A percentile compares a stretch with the other conserved stretches of the same genome.
These are phyloP conservation scores for Larix sibirica DNA, from an alignment of 83 land plant species.

Conservation along the genomic window DNA sequence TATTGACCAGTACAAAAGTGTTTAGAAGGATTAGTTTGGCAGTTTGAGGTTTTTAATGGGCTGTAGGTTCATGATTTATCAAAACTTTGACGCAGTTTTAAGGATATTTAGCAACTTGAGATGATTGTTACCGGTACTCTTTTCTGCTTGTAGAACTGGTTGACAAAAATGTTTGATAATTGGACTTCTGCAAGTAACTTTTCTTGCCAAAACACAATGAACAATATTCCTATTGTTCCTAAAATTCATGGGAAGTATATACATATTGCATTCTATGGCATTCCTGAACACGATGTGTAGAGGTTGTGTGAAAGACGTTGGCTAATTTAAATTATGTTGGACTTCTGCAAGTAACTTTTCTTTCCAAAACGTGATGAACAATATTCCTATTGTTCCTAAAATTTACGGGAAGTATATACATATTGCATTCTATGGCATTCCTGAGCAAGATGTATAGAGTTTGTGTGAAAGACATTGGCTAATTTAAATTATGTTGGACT, in stretches of 20 bases:
- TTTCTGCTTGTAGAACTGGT: neutral
- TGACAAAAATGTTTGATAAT: neutral
- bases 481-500: neutral
- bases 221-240: neutral
- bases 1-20: neutral
- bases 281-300: neutral
- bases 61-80: neutral
- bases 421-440: neutral
- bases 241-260: neutral
- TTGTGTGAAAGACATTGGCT: slow-evolving; percentile 2
- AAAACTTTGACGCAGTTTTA: neutral
- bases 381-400: slow-evolving; percentile 2
- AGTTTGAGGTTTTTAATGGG: neutral
- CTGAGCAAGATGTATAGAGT: neutral
- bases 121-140: neutral
- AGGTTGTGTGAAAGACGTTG: neutral
- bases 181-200: neutral
- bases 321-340: neutral
- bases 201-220: neutral
- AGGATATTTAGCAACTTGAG: neutral
- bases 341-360: neutral
- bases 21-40: neutral
- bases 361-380: neutral
- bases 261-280: neutral
- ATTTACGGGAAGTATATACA: neutral